A percentile compares a stretch with the other conserved stretches of the same genome.
Conservation (phyloP, 164 flowering plant genomes). For the Dillenia turbinata region DNA sequence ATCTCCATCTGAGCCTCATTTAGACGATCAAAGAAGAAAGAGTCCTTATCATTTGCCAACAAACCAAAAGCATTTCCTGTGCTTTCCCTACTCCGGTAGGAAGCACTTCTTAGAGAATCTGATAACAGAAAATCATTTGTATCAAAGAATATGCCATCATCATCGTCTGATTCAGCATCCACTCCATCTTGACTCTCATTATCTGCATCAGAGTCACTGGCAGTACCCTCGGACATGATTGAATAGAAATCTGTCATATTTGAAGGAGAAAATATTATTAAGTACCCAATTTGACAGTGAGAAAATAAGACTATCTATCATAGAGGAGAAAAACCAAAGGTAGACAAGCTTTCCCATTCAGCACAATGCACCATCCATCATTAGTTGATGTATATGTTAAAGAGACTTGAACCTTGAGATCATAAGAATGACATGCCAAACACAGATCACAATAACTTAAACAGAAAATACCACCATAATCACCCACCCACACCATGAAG, state of each 20-base stretch:
- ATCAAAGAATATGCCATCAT: constrained; percentile 77
- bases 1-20: constrained; percentile 44
- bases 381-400: no score
- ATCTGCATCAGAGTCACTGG: constrained; percentile 79
- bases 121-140: constrained; percentile 76
- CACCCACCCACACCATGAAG: no score
- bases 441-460: no score
- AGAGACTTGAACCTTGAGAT: no score
- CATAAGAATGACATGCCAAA: no score
- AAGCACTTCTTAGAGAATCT: constrained; percentile 80
- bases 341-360: no score
- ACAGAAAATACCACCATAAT: no score
- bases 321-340: no score
- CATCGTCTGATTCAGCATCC: constrained; percentile 92
- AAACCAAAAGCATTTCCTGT: constrained; percentile 38
- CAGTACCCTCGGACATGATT: constrained; percentile 87
- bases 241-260: constrained; percentile 87
- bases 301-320: no score
- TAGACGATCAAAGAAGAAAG: constrained; percentile 42
- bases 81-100: constrained; percentile 66
- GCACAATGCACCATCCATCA: no score
- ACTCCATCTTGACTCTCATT: constrained; percentile 86
- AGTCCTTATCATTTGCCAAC: constrained; percentile 38
- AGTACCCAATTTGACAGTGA: no score
- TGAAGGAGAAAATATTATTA: constrained; percentile 1